Evolutionary conservation across 2,329 filamentous ascomycete species (phyloP).

Genomic region (Nigrospora oryzae): DNA sequence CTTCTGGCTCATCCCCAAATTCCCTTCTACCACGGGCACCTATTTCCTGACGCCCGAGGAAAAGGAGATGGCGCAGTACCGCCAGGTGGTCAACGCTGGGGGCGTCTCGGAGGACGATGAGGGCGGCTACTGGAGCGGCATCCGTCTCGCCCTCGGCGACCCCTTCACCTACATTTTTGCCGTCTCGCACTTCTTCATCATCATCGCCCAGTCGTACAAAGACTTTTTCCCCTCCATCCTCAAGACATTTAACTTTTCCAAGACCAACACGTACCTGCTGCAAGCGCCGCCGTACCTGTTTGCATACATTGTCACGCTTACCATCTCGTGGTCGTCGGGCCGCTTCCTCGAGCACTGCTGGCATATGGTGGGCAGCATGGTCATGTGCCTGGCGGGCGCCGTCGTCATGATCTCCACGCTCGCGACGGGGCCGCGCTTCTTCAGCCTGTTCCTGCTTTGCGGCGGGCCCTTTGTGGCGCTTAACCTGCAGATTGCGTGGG

Average conservation of each 20-base stretch:
- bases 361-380: constrained; percentile 30
- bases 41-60: constrained; percentile 27
- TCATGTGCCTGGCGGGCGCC: constrained; percentile 25
- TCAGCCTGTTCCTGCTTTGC: constrained; percentile 30
- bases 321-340: constrained; percentile 29
- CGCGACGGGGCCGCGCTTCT: constrained; percentile 30
- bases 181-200: constrained; percentile 30
- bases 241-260: constrained; percentile 15
- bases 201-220: constrained; percentile 31
- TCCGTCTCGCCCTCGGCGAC: constrained; percentile 22
- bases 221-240: constrained; percentile 33
- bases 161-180: constrained; percentile 29
- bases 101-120: constrained; percentile 25
- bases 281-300: constrained; percentile 32
- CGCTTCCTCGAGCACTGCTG: constrained; percentile 26
- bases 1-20: constrained; percentile 27
- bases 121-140: constrained; percentile 28
- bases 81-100: constrained; percentile 24
- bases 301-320: constrained; percentile 27
- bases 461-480: constrained; percentile 28
- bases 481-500: constrained; percentile 31
- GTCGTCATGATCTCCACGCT: constrained; percentile 32
- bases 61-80: constrained; percentile 26
- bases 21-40: constrained; percentile 21
- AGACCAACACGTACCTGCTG: constrained; percentile 26